Percentiles rank a stretch among this genome's conserved stretches.
phyloP scores from a whole-genome alignment of 139 green algal species.

The Chlamydomonas schloesseri region DNA sequence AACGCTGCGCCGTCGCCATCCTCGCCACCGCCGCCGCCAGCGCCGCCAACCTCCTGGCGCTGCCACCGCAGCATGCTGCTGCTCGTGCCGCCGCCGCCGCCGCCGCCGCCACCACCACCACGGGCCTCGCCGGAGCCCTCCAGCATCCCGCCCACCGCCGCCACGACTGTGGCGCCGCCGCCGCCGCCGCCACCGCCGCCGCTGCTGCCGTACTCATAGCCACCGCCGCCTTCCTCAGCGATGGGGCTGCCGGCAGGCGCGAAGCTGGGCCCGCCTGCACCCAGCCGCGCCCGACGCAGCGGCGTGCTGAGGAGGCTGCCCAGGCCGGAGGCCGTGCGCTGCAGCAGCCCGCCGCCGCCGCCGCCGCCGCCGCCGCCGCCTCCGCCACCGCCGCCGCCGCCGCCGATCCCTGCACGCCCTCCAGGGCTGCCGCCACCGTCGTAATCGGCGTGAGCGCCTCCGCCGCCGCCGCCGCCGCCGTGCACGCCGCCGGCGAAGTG shows the following conservation, averaged over 20 bases:
- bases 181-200: background rate
- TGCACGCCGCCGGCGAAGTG: background rate
- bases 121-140: slow-evolving; percentile 28
- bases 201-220: background rate
- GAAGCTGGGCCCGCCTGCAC: background rate
- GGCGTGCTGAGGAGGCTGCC: background rate
- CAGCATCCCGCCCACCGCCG: background rate
- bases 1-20: background rate
- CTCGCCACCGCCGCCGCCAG: background rate
- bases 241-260: background rate
- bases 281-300: background rate
- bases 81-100: background rate
- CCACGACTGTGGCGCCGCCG: too few species aligned
- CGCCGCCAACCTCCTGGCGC: background rate
- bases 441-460: too few species aligned
- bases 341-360: background rate
- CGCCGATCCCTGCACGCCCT: too few species aligned
- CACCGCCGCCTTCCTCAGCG: background rate
- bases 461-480: background rate
- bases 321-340: slow-evolving; percentile 4
- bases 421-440: background rate
- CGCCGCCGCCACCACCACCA: background rate
- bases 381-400: background rate
- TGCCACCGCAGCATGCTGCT: background rate
- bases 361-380: too few species aligned